Evolutionary conservation across 2,329 filamentous ascomycete genomes (phyloP), one percentile per base, ranked within the genome.

Genomic region (Hymenoscyphus occultus): DNA sequence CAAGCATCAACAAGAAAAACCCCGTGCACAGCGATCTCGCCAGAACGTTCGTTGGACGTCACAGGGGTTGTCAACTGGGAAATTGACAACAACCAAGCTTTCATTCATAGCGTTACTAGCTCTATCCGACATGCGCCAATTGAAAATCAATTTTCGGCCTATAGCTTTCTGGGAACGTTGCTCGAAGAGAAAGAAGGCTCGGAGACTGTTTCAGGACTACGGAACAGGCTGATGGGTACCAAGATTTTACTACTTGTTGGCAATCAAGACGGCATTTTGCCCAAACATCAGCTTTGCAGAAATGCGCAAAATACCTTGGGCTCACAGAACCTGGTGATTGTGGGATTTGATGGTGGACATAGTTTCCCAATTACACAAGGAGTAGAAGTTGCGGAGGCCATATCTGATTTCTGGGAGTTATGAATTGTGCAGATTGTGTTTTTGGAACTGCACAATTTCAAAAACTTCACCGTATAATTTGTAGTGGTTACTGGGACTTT

Each of bases 81-180:
- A 57, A 28, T 57, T 13, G 22, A 35, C 10, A 12, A 13, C 28
- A 22, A 57, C 31, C 28, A 35, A 4, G 54, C 19, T 32, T 57
- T 57, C 31, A 28, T 57, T 14, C 16, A 28, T 28, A 28, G 19
- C 7, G 19, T 57, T 31, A 39, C 22, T 9, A 28, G 19, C 12
- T 57, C 54, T n/a, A 57, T 57, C 7, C 19, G 54, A 35, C 35
- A 16, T 57, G 54, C 54, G 31, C 54, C 54, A 35, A 35, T 57
- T 57, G 54, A 16, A 28, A 16, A 28, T 12, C 19, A 22, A 7
- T 9, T 32, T 35, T 10, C 28, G 7, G 54, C 54, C 4, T 57
- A 13, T 10, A 16, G 45, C 7, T 14, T 51, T 9, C 13, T 51
- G 45, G 9, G 45, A 51, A 16, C 45, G 2, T 51, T 51, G 13